These are phyloP conservation scores for Diplocarpon mali DNA, from an alignment of 2,329 filamentous ascomycete species.

Conservation along the genomic window DNA sequence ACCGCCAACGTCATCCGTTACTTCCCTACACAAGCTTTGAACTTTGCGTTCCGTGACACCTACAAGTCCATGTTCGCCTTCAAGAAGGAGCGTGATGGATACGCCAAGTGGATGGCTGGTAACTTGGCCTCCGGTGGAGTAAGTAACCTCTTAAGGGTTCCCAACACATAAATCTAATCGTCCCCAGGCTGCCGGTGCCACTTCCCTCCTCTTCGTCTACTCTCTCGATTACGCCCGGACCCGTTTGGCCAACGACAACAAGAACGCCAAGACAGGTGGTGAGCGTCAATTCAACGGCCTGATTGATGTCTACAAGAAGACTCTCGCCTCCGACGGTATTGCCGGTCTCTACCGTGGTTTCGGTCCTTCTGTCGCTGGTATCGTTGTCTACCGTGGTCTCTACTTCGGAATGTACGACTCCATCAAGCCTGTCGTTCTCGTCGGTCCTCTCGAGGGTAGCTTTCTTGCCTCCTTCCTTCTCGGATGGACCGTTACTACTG, in stretches of 20 bases:
- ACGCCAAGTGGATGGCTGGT: slow-evolving; percentile 97
- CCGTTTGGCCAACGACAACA: slow-evolving; percentile 99
- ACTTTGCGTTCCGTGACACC: slow-evolving; percentile 99
- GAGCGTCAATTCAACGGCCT: slow-evolving; percentile 99
- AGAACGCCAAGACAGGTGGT: slow-evolving; percentile 94
- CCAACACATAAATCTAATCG: slow-evolving; percentile 7
- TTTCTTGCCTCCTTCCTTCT: slow-evolving; percentile 99
- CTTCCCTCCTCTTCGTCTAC: slow-evolving; percentile 99
- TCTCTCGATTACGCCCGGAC: slow-evolving; percentile 99
- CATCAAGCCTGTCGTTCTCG: slow-evolving; percentile 96
- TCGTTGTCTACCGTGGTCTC: slow-evolving; percentile 99
- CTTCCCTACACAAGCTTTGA: slow-evolving; percentile 99
- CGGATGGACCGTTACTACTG: slow-evolving; percentile 98
- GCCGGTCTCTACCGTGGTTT: slow-evolving; percentile 99
- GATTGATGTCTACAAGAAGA: slow-evolving; percentile 99
- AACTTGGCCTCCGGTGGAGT: slow-evolving; percentile 99
- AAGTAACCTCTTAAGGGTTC: slow-evolving; percentile 37
- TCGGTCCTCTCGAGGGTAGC: slow-evolving; percentile 87
- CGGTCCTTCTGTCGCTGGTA: slow-evolving; percentile 98
- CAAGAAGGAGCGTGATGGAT: slow-evolving; percentile 99
- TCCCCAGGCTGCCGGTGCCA: slow-evolving; percentile 84
- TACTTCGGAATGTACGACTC: slow-evolving; percentile 99
- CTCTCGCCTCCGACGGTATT: slow-evolving; percentile 95
- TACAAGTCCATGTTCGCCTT: slow-evolving; percentile 99
- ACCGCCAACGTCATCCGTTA: slow-evolving; percentile 99